Evolutionary conservation across 2,329 filamentous ascomycete species (phyloP), one percentile per base, ranked within the genome.

Genomic region (Colletotrichum eremochloae): DNA sequence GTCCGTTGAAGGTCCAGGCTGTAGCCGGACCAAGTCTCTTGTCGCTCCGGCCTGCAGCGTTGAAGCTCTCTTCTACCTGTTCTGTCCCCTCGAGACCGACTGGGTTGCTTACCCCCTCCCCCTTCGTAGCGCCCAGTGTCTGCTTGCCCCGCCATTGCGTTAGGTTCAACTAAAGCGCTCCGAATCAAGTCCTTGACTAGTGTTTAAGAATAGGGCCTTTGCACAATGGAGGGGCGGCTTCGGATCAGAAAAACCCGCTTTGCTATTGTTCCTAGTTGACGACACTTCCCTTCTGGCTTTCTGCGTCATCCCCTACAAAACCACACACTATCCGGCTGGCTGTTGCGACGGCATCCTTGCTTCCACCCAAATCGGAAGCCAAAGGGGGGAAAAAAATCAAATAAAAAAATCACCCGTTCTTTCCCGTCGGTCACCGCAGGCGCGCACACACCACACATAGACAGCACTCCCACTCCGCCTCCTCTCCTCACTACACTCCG

Each of bases 161-260:
- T 65, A 48, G 14, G 33, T 56, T 36, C 33, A 56, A 72, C 60
- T 53, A 60, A 60, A 62, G 62, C 48, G n/a, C 62, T 44, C 58
- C 60, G 67, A 58, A n/a, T 36, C 42, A 55, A 72, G 63, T 46
- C 46, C 55, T 67, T 67, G 63, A 71, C 68, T 67, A 73, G 71
- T 63, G 53, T 12, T 67, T 55, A 42, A 68, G 50, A 58, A 50
- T 24, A 38, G 53, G 33, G 36, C 48, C 42, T 63, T 15, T 71
- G 57, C 56, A 66, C 42, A 52, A 42, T 36, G 53, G 53, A 48
- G 46, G 72, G 62, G 73, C 68, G 72, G 57, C 52, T 48, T 73
- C 71, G 71, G 73, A 67, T 57, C 60, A 57, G 69, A 71, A 71
- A 63, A 74, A 50, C 24, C 68, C 71, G 73, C 65, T 66, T 56